Evolutionary conservation across 2,329 filamentous ascomycete species (phyloP), one percentile per base, ranked within the genome.

Genomic region (Trichophyton equinum): DNA sequence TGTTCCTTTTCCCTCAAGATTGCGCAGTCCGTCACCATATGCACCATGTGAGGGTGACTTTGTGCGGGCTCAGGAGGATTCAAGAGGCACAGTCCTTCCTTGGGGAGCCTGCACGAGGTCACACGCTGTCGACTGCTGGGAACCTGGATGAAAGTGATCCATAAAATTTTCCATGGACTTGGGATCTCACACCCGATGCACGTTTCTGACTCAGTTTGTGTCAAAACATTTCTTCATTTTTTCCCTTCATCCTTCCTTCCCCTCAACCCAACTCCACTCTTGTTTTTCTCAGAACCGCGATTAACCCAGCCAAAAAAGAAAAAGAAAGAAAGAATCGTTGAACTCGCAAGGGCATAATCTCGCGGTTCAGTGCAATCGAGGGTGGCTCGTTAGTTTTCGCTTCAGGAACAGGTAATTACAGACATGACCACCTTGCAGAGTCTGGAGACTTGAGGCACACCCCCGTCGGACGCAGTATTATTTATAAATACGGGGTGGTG

Each of bases 161-260:
- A 44, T 44, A 44, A 18, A 44, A 44, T 44, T 15, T n/a, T 27
- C 51, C 51, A 36, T 55, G 51, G 51, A 55, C 51, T 36, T 55
- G 51, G 51, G 30, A 55, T 36, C n/a, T 18, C 40, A 55, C 4
- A 15, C 51, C 51, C 51, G 18, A 55, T 55, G 30, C 51, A 36
- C 51, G 30, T 55, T 55, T 55, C 27, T 55, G 51, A 55, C 51
- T 55, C 51, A 55, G 51, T 55, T 55, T 55, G 51, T 55, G 51
- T 55, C 51, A 55, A 55, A 36, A 55, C n/a, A 55, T 36, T 9
- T 36, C n/a, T 27, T n/a, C 27, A 27, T 55, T 20, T 55, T 20
- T 55, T 55, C 51, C 51, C 18, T 36, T 55, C 51, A 55, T 55
- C 51, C 51, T 55, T 55, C 51, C 27, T 33, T 55, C 51, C 51